Conservation (phyloP, 371 early-diverging fungal genomes). For the Mycotypha africana region DNA sequence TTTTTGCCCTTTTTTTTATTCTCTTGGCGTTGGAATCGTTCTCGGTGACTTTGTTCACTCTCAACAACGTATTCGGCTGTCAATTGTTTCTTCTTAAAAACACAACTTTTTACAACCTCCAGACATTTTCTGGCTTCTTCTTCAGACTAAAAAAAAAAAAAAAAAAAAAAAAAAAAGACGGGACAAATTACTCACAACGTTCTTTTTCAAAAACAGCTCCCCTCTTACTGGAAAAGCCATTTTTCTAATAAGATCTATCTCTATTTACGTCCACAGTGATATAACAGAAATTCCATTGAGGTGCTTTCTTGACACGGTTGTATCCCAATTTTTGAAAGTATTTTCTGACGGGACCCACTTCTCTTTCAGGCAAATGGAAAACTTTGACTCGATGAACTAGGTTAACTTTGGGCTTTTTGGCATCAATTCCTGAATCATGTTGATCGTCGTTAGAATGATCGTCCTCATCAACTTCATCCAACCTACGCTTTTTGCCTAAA, state of each 20-base stretch:
- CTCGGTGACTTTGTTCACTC: conserved; percentile 19
- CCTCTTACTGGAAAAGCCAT: too few species aligned
- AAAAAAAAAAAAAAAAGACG: not conserved
- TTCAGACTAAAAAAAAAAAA: conserved; percentile 28
- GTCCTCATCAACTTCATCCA: conserved; percentile 7
- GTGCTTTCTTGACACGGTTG: conserved; percentile 39
- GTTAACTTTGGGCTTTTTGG: conserved; percentile 9
- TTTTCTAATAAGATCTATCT: not conserved
- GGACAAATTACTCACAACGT: too few species aligned
- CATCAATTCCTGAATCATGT: not conserved
- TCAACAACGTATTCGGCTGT: conserved; percentile 20
- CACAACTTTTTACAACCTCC: conserved; percentile 26
- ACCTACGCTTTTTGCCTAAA: conserved; percentile 14
- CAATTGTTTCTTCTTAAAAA: conserved; percentile 33
- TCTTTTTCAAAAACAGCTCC: too few species aligned
- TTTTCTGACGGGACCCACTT: conserved; percentile 20
- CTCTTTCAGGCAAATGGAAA: conserved; percentile 24
- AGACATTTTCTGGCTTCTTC: conserved; percentile 32
- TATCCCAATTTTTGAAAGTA: conserved; percentile 23
- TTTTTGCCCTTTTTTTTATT: conserved; percentile 9
- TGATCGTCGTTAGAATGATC: conserved; percentile 5
- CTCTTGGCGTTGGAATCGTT: too few species aligned
- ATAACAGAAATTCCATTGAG: conserved; percentile 37
- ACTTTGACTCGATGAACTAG: conserved; percentile 32
- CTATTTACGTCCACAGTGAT: conserved; percentile 36